Base-by-base conservation (phyloP, 2,329 filamentous ascomycete species). In the Alternaria gaisen region DNA sequence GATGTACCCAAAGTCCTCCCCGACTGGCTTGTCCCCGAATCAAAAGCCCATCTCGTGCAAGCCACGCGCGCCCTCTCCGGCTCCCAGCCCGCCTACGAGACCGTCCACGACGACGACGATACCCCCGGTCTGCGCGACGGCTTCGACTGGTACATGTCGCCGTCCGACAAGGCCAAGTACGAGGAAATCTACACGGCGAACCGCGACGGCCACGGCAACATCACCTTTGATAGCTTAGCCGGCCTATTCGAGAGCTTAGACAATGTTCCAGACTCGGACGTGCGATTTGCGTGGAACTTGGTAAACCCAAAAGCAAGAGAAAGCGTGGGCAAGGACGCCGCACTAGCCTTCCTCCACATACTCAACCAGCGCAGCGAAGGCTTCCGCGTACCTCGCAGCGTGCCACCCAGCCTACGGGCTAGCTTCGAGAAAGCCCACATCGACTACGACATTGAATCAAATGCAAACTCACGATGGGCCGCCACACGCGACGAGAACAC, bases 61-160 rank as follows among this genome's bases (percentile, higher is more conserved):
- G 78, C 79, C 42, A 74, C 61, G 10, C 77, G 77, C 66, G 79
- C 79, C 20, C 84, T 99, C 65, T 91, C 90, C 14, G 91, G 91
- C 64, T 89, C 90, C 68, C 91, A 92, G 68, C 87, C 91, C 53
- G 88, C 91, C 70, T 97, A 98, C 78, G 94, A 97, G 79, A 86
- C 88, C 64, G 88, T 97, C 61, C 91, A 93, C 56, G 82, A 83
- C 60, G 91, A 93, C 70, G 86, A 97, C 61, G 94, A 97, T 70
- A 88, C 90, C 4, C 88, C 89, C 1, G 93, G 93, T 1, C 84
- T 99, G 64, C 97, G 97, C 78, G 93, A 97, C 80, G 94, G 94
- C 12, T 99, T 99, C 79, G 95, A 99, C 79, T 99, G 95, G 95
- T 99, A 99, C 83, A 99, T 99, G 93, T 93, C 89, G 61, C 95